Conservation (phyloP, 768 basidiomycete species). For the Xerocomellus dryophilus region DNA sequence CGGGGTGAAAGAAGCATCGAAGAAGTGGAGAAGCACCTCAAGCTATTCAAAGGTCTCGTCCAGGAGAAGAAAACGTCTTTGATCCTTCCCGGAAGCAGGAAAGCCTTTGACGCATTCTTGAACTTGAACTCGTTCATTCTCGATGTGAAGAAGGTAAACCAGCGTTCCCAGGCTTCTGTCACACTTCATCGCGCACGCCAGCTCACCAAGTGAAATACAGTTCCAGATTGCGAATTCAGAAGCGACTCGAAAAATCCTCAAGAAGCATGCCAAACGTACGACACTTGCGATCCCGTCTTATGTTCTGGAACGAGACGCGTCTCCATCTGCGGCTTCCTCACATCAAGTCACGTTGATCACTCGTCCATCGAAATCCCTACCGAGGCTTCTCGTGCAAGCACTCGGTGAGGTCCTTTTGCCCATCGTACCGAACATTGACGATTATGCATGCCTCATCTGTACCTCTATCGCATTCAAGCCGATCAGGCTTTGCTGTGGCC, state of each 20-base stretch:
- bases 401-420: slow-evolving; percentile 81
- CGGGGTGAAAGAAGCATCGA: slow-evolving; percentile 68
- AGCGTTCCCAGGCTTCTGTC: background rate
- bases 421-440: slow-evolving; percentile 73
- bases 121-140: slow-evolving; percentile 75
- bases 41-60: slow-evolving; percentile 59
- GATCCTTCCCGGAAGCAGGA: slow-evolving; percentile 52
- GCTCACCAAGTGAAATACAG: slow-evolving; percentile 32
- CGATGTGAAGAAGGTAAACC: slow-evolving; percentile 73
- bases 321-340: slow-evolving; percentile 10
- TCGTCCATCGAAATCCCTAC: slow-evolving; percentile 41
- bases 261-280: slow-evolving; percentile 91
- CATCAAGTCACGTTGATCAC: slow-evolving; percentile 32
- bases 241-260: slow-evolving; percentile 88
- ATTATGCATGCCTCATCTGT: slow-evolving; percentile 88
- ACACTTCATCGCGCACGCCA: background rate
- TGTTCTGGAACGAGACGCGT: slow-evolving; percentile 20
- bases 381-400: slow-evolving; percentile 72
- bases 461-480: slow-evolving; percentile 91
- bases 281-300: slow-evolving; percentile 61
- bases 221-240: slow-evolving; percentile 84
- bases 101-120: slow-evolving; percentile 67
- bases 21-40: slow-evolving; percentile 65
- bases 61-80: slow-evolving; percentile 50
- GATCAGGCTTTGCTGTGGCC: slow-evolving; percentile 75